Percentiles rank a stretch among this genome's conserved stretches.
Evolutionary conservation across 75 land plant species (phyloP).

Genomic region (Pinus tabuliformis): DNA sequence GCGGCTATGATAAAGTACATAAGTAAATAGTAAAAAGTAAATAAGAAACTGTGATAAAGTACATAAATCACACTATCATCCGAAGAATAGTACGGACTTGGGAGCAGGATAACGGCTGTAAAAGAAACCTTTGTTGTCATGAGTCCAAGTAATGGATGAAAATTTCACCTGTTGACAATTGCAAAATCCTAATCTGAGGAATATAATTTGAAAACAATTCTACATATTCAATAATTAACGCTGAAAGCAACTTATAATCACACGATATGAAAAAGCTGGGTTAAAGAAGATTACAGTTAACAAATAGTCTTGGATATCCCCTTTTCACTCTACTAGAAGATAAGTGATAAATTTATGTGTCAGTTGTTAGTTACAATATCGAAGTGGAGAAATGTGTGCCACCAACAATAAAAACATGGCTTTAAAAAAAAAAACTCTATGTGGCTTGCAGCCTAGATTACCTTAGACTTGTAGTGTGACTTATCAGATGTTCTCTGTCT

Average conservation of each 20-base stretch:
- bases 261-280: not conserved
- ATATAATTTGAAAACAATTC: not conserved
- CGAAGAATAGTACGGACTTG: constrained; percentile 32
- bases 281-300: not conserved
- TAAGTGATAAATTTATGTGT: not conserved
- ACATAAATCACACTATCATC: not conserved
- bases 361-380: too few species aligned
- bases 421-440: not conserved
- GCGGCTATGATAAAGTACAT: not conserved
- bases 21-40: not conserved
- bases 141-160: constrained; percentile 78
- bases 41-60: not conserved
- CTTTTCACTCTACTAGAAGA: not conserved
- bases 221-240: not conserved
- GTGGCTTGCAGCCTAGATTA: not conserved
- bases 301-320: not conserved
- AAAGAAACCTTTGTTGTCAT: constrained; percentile 94
- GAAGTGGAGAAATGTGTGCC: too few species aligned
- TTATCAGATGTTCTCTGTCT: not conserved
- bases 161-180: constrained; percentile 72
- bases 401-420: too few species aligned
- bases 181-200: not conserved
- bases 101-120: constrained; percentile 88
- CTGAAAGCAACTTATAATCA: not conserved
- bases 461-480: not conserved